These are phyloP conservation scores for Euryodendron excelsum DNA, from an alignment of 148 eudicot genomes.

Conservation along the genomic window DNA sequence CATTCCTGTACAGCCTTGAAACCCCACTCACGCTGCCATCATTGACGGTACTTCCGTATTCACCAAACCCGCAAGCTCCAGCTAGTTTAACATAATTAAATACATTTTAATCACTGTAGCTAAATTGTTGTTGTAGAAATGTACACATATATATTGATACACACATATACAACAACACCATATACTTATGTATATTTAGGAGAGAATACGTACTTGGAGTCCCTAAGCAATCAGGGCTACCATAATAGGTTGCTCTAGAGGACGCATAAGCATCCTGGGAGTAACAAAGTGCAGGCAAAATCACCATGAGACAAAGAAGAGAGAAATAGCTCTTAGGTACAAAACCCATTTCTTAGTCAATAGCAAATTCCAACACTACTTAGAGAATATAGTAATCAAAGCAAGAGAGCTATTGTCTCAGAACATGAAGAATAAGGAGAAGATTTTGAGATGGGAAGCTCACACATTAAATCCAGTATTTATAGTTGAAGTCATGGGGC, in stretches of 20 bases:
- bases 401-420: not conserved
- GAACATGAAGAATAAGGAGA: not conserved
- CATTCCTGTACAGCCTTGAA: conserved; percentile 52
- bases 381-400: not conserved
- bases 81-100: conserved; percentile 27
- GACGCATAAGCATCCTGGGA: conserved; percentile 26
- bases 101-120: not conserved
- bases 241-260: conserved; percentile 63
- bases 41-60: conserved; percentile 55
- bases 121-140: not conserved
- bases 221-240: conserved; percentile 47
- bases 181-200: not conserved
- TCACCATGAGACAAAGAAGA: conserved; percentile 22
- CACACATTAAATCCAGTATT: conserved; percentile 2
- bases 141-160: not conserved
- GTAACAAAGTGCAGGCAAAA: conserved; percentile 32
- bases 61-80: conserved; percentile 80
- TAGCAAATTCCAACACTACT: not conserved
- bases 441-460: not conserved
- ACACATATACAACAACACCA: not conserved
- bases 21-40: conserved; percentile 57
- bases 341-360: conserved; percentile 29
- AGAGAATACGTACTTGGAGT: conserved; percentile 35
- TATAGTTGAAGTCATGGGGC: conserved; percentile 6
- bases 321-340: conserved; percentile 6